A percentile compares a stretch with the other conserved stretches of the same genome.
Evolutionary conservation across 73 alveolate species (phyloP).

Genomic region (Halteria grandinella): DNA sequence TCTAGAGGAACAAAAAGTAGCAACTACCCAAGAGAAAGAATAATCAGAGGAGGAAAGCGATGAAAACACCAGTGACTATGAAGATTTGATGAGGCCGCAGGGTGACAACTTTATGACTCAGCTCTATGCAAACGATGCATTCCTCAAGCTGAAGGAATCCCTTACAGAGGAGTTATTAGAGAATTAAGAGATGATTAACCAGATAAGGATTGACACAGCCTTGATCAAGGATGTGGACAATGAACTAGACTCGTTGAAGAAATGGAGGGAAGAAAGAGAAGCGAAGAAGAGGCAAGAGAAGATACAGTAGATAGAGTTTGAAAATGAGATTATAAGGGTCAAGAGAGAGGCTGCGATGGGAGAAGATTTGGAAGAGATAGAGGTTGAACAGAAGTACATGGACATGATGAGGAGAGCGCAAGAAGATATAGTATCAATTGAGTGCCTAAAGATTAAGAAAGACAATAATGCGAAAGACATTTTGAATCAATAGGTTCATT

Average conservation of each 20-base stretch:
- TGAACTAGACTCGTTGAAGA: background rate
- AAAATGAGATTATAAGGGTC: background rate
- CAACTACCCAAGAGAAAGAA: too few relatives aligned
- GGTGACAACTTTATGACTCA: constrained; percentile 21
- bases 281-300: background rate
- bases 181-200: too few relatives aligned
- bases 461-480: background rate
- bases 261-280: constrained; percentile 12
- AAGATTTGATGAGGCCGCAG: background rate
- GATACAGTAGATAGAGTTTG: background rate
- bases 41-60: too few relatives aligned
- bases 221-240: constrained; percentile 24
- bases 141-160: constrained; percentile 30
- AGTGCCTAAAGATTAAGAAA: background rate
- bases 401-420: constrained; percentile 5
- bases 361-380: constrained; percentile 1
- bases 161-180: constrained; percentile 7
- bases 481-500: background rate
- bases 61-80: too few relatives aligned
- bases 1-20: too few relatives aligned
- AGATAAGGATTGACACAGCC: too few relatives aligned
- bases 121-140: constrained; percentile 17
- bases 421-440: background rate
- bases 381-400: background rate
- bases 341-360: background rate